Evolutionary conservation across 495 filamentous ascomycete genomes (phyloP).

Genomic region (Penicilliopsis zonata): DNA sequence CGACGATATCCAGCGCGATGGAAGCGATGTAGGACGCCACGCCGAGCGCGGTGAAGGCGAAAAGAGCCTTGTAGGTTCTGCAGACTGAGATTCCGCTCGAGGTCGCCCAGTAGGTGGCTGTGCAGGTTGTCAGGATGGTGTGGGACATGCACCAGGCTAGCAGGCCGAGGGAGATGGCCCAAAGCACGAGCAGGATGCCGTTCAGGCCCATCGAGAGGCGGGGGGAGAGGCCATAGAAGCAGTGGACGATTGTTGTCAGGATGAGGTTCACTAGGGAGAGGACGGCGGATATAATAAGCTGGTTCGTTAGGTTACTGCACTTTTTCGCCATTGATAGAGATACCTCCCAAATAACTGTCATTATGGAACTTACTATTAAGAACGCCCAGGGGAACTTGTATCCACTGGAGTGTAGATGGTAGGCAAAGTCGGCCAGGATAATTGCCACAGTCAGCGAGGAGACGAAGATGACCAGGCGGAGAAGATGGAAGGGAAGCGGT

Average conservation of each 20-base stretch:
- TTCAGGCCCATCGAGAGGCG: conserved; percentile 43
- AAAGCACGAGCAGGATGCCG: conserved; percentile 38
- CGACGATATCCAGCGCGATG: conserved; percentile 39
- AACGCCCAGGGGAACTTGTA: conserved; percentile 53
- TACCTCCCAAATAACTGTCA: too few species aligned
- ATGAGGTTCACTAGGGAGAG: conserved; percentile 41
- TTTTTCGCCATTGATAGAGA: conserved; percentile 1
- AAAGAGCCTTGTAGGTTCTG: conserved; percentile 53
- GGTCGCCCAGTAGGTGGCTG: conserved; percentile 39
- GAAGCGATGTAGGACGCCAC: conserved; percentile 31
- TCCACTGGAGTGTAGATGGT: conserved; percentile 40
- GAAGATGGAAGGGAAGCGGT: conserved; percentile 42
- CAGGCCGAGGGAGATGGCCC: conserved; percentile 44
- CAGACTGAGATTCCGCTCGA: conserved; percentile 48
- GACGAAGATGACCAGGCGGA: conserved; percentile 37
- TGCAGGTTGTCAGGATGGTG: conserved; percentile 47
- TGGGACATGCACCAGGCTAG: conserved; percentile 43
- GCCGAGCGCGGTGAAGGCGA: conserved; percentile 46
- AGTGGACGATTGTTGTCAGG: conserved; percentile 43
- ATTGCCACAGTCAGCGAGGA: conserved; percentile 43
- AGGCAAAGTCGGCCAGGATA: conserved; percentile 51
- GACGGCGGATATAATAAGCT: conserved; percentile 46
- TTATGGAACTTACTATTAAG: conserved; percentile 37
- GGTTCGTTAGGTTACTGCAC: conserved; percentile 1
- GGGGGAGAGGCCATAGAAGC: conserved; percentile 43